phyloP scores from a whole-genome alignment of 2,329 filamentous ascomycete species.

The Pseudocercospora fijiensis region DNA sequence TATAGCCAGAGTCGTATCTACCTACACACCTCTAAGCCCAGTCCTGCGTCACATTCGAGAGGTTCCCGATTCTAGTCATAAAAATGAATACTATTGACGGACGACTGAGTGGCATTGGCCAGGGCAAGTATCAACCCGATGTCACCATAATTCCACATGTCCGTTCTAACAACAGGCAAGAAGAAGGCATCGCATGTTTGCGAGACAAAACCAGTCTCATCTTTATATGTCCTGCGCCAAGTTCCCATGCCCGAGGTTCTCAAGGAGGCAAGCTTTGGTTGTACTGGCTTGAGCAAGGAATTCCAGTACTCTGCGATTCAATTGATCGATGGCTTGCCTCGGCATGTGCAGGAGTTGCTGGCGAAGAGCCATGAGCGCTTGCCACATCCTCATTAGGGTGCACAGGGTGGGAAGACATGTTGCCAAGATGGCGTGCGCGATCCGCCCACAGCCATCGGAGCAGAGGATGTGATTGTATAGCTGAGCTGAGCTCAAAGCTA shows the following conservation, averaged over 20 bases:
- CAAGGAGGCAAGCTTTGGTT: not conserved
- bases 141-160: not conserved
- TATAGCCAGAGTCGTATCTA: not conserved
- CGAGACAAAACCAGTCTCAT: not conserved
- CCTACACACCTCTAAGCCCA: not conserved
- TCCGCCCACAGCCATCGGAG: not conserved
- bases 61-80: not conserved
- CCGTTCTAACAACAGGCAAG: not conserved
- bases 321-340: not conserved
- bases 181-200: not conserved
- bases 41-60: not conserved
- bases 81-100: not conserved
- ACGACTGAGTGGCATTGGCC: not conserved
- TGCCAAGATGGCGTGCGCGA: not conserved
- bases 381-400: not conserved
- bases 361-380: not conserved
- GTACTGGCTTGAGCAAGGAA: not conserved
- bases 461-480: not conserved
- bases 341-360: not conserved
- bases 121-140: not conserved
- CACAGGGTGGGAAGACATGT: not conserved
- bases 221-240: not conserved
- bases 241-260: not conserved
- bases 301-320: not conserved
- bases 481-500: not conserved